Evolutionary conservation across 2,329 filamentous ascomycete species (phyloP).

Genomic region (Trichoderma brevicompactum): DNA sequence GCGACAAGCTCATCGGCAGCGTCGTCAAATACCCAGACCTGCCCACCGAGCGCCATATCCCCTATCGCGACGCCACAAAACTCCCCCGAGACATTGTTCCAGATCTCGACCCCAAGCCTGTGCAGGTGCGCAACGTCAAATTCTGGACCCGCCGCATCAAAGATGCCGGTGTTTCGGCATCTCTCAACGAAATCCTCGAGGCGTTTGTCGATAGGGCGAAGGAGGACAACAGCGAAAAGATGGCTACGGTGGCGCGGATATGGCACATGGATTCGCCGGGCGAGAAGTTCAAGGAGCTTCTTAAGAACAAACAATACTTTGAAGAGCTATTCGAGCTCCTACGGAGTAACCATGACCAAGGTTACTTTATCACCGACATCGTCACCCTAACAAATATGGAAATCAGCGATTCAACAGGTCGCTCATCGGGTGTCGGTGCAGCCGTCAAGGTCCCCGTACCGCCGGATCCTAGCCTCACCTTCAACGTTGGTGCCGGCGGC

Average conservation of each 20-base stretch:
- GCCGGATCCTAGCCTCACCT: conserved; percentile 33
- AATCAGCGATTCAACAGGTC: conserved; percentile 30
- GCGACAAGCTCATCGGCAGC: conserved; percentile 40
- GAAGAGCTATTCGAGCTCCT: conserved; percentile 38
- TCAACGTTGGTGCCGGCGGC: conserved; percentile 33
- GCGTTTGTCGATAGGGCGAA: conserved; percentile 36
- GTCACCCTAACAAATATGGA: conserved; percentile 38
- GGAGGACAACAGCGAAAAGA: conserved; percentile 32
- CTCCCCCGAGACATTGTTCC: conserved; percentile 36
- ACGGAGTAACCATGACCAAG: conserved; percentile 33
- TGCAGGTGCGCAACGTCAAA: conserved; percentile 37
- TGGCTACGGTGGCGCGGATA: conserved; percentile 37
- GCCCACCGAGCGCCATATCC: conserved; percentile 37
- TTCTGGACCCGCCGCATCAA: conserved; percentile 39
- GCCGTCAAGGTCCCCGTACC: conserved; percentile 32
- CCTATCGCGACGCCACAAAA: conserved; percentile 31
- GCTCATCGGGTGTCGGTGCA: conserved; percentile 27
- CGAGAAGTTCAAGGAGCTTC: conserved; percentile 39
- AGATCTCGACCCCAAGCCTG: conserved; percentile 37
- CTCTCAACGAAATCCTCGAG: conserved; percentile 37
- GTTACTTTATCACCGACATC: conserved; percentile 39
- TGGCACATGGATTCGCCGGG: conserved; percentile 41
- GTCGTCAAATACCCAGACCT: conserved; percentile 39
- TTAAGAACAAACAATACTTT: conserved; percentile 36
- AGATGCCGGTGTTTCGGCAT: conserved; percentile 35